Evolutionary conservation across 805 yeast genomes (phyloP), one percentile per base, ranked within the genome.

Genomic region (Metschnikowia matae): DNA sequence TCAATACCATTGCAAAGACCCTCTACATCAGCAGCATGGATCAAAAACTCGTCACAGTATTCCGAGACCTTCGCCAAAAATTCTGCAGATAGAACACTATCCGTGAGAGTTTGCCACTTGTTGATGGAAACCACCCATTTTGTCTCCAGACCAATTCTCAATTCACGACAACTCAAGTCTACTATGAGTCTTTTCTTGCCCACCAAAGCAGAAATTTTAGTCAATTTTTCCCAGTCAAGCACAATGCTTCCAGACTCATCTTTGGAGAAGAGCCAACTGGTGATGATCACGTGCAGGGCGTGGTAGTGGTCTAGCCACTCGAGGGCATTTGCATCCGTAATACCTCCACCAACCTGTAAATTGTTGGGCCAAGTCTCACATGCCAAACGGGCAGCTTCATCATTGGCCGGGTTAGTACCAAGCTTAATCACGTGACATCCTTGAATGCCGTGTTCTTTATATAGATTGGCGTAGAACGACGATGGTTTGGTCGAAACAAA

Each of bases 1-100:
- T 94, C 99, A 33, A 94, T 87, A 0, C 99, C 99, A 39, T 82
- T 79, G 65, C 99, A 94, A 15, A 94, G 74, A 0, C 99, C 99
- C 68, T 94, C 99, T 3, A 94, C 98, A 67, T 94, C 99, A 0
- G 99, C 99, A 3, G 99, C 99, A 70, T 94, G 99, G 15, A 94
- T 85, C 48, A 94, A 71, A 62, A 92, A 88, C 69, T 94, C 99
- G 55, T 82, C 79, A 60, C 97, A 89, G 68, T 85, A 88, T 44
- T 73, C 49, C 7, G 84, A 68, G 37, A 94, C 74, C 43, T 67
- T 53, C 3, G 59, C 63, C 52, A 94, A 78, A 26, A 86, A 78
- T 23, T 77, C 79, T 45, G 67, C 64, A 44, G 73, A 73, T 48
- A 94, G 72, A 49, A 70, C 77, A 41, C 83, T 76, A 37, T 77